These are phyloP conservation scores for Aegle marmelos DNA, from an alignment of 345 rosid species.

Conservation along the genomic window DNA sequence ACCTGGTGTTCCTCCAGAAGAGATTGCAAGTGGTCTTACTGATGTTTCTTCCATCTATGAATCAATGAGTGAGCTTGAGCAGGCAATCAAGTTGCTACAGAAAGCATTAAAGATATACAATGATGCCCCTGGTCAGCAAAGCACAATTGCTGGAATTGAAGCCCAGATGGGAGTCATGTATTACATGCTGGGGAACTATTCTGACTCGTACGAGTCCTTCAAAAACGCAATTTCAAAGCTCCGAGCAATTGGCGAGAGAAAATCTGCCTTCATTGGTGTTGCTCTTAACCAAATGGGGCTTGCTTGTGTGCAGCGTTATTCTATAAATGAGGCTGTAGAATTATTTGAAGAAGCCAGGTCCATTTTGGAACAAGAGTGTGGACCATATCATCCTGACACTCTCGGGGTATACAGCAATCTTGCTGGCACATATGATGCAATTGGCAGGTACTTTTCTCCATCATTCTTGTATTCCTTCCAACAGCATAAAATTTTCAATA, in stretches of 20 bases:
- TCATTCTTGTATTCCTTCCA: slow-evolving; percentile 13
- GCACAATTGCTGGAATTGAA: slow-evolving; percentile 81
- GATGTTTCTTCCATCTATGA: slow-evolving; percentile 80
- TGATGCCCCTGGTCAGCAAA: slow-evolving; percentile 71
- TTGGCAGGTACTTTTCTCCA: slow-evolving; percentile 60
- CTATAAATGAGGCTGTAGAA: slow-evolving; percentile 72
- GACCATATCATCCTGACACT: slow-evolving; percentile 85
- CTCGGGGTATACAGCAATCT: slow-evolving; percentile 90
- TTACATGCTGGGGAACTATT: slow-evolving; percentile 77
- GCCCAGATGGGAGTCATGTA: slow-evolving; percentile 93
- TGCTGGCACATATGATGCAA: slow-evolving; percentile 91
- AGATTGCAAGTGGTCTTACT: slow-evolving; percentile 83
- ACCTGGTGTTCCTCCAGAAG: slow-evolving; percentile 62
- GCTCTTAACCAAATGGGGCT: slow-evolving; percentile 95
- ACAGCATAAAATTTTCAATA: not conserved
- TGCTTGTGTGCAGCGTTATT: slow-evolving; percentile 72
- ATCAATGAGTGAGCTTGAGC: slow-evolving; percentile 81
- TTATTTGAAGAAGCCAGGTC: slow-evolving; percentile 81
- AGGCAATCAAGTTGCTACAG: slow-evolving; percentile 68
- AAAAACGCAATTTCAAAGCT: slow-evolving; percentile 61
- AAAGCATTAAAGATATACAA: slow-evolving; percentile 69
- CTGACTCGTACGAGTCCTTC: slow-evolving; percentile 70
- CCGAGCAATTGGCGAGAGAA: slow-evolving; percentile 72
- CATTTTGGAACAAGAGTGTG: slow-evolving; percentile 72
- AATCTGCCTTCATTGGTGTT: slow-evolving; percentile 79